Base-by-base conservation (phyloP, 116 monocot genomes). In the Papilionanthe hybrid region DNA sequence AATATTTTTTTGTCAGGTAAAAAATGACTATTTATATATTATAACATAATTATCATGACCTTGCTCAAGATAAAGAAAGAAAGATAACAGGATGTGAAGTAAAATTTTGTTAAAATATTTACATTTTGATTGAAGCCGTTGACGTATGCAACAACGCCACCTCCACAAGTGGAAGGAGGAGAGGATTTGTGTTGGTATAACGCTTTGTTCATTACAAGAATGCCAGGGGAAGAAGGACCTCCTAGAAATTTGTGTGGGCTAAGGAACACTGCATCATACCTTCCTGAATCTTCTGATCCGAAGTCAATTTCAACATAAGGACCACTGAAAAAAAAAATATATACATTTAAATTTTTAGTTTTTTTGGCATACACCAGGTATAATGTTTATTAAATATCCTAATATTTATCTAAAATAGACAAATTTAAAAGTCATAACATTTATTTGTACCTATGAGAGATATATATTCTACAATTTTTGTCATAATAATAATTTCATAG, bases 221-320 rank as follows among this genome's bases (percentile, higher is more conserved):
- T 85, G 22, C 95, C 93, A 0, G 95, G 87, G 19, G 83, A 84
- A 41, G 91, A 85, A 1, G 95, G 95, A 0, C 92, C 93, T 5
- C 91, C 95, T 5, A 88, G 56, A 22, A 95, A 95, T 80, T 95
- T 95, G 79, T 89, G 92, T 2, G 93, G 93, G 78, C 92, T 92
- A 0, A 92, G 72, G 81, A 92, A 92, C 1, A 91, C 79, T 10
- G 95, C 95, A 45, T 95, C 95, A 27, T 95, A 95, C 22, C 91
- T 88, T 68, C 89, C 91, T 12, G 69, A 41, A 17, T 89, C 81
- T 11, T 85, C 89, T 0, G 95, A 88, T 60, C 79, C 75, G 85
- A 92, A 90, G 55, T 92, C 84, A 42, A 92, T 89, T n/a, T 92
- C 82, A 11, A 81, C 89, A 58, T 92, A 95, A 11, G 95, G 89